These are phyloP conservation scores for peach (Prunus persica) DNA, from an alignment of 306 rosid species.

Conservation along the genomic window Prunus_persica_NCBIv2 NC_034011.1:17412001-17412500, in stretches of 20 bases:
- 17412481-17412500: constrained; percentile 92
- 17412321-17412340: constrained; percentile 73
- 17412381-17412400: constrained; percentile 87
- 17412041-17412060: neutral
- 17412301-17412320: constrained; percentile 63
- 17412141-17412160: constrained; percentile 96
- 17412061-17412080: neutral
- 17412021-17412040: neutral
- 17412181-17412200: constrained; percentile 91
- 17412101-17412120: constrained; percentile 36
- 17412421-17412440: constrained; percentile 66
- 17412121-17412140: constrained; percentile 85
- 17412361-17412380: constrained; percentile 83
- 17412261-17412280: constrained; percentile 92
- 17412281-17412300: constrained; percentile 85
- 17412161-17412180: constrained; percentile 85
- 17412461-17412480: constrained; percentile 91
- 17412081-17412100: neutral
- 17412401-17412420: constrained; percentile 70
- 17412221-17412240: constrained; percentile 89
- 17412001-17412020: neutral
- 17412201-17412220: constrained; percentile 84
- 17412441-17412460: constrained; percentile 91
- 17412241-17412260: constrained; percentile 93
- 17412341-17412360: constrained; percentile 79